Conservation (phyloP, 169 alveolate species). For the Sarcocystis neurona region DNA sequence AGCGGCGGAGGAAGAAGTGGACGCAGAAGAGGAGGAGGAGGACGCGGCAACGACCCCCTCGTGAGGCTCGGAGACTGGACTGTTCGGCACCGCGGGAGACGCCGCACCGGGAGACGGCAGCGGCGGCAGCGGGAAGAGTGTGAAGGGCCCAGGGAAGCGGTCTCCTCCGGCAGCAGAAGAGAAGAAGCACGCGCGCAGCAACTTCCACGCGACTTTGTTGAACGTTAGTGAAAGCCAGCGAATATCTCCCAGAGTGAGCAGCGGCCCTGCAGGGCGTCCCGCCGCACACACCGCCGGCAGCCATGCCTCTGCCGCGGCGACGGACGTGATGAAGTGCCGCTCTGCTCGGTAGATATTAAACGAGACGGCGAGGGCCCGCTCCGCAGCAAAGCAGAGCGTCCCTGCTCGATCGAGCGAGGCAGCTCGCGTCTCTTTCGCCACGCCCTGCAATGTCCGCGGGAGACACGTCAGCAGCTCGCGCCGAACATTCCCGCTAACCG, state of each 20-base stretch:
- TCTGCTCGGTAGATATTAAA: too few species aligned
- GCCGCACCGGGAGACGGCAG: constrained; percentile 23
- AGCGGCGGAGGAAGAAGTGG: not conserved
- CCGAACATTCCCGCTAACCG: too few species aligned
- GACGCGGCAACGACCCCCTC: not conserved
- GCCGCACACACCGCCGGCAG: too few species aligned
- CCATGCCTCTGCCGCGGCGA: too few species aligned
- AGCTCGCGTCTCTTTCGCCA: too few species aligned
- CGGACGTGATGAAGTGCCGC: too few species aligned
- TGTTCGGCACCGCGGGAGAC: not conserved
- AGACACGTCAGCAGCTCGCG: too few species aligned
- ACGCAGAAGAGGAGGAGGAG: not conserved
- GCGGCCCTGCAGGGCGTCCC: too few species aligned
- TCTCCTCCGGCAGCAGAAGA: constrained; percentile 16
- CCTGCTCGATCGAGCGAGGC: too few species aligned
- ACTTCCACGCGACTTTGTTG: constrained; percentile 40
- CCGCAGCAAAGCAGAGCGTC: too few species aligned
- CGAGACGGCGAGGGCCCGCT: too few species aligned
- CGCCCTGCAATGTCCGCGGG: too few species aligned
- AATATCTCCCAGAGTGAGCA: constrained; percentile 18
- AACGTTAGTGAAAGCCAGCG: constrained; percentile 45
- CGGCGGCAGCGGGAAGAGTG: constrained; percentile 19
- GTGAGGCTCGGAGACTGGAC: not conserved
- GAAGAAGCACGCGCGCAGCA: constrained; percentile 33
- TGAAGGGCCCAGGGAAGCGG: constrained; percentile 8